phyloP scores from a whole-genome alignment of 805 yeast species.

The Torulaspora microellipsoides region DNA sequence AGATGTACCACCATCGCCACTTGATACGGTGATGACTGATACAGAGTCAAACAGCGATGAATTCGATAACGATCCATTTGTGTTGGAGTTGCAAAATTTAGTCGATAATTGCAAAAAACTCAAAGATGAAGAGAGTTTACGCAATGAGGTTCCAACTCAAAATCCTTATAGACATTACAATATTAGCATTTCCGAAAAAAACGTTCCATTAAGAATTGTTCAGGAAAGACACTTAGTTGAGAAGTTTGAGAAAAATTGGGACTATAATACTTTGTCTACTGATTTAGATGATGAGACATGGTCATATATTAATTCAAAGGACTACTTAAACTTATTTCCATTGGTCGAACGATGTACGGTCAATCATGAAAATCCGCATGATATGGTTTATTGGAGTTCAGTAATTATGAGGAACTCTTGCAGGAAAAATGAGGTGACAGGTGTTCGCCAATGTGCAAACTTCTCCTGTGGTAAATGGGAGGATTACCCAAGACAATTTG shows the following conservation, averaged over 20 bases:
- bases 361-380: slow-evolving; percentile 58
- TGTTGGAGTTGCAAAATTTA: slow-evolving; percentile 15
- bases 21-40: slow-evolving; percentile 10
- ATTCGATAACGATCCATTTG: slow-evolving; percentile 16
- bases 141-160: slow-evolving; percentile 1
- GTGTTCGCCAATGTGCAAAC: slow-evolving; percentile 91
- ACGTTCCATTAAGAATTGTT: slow-evolving; percentile 7
- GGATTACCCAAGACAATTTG: slow-evolving; percentile 81
- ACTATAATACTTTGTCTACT: slow-evolving; percentile 40
- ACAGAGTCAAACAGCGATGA: slow-evolving; percentile 2
- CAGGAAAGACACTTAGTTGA: slow-evolving; percentile 13
- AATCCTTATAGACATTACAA: slow-evolving; percentile 5
- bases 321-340: slow-evolving; percentile 73
- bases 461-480: slow-evolving; percentile 96
- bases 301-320: slow-evolving; percentile 38
- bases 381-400: slow-evolving; percentile 93
- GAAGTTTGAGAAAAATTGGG: slow-evolving; percentile 39
- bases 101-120: slow-evolving; percentile 7
- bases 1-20: background rate
- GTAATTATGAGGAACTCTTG: slow-evolving; percentile 97
- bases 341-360: slow-evolving; percentile 87
- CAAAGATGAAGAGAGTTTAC: background rate
- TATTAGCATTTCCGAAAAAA: slow-evolving; percentile 4
- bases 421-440: slow-evolving; percentile 79
- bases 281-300: slow-evolving; percentile 21